Percentiles rank a stretch among this genome's conserved stretches.
These are phyloP conservation scores for Saccharomycopsis babjevae DNA, from an alignment of 805 yeast genomes.

Conservation along the genomic window DNA sequence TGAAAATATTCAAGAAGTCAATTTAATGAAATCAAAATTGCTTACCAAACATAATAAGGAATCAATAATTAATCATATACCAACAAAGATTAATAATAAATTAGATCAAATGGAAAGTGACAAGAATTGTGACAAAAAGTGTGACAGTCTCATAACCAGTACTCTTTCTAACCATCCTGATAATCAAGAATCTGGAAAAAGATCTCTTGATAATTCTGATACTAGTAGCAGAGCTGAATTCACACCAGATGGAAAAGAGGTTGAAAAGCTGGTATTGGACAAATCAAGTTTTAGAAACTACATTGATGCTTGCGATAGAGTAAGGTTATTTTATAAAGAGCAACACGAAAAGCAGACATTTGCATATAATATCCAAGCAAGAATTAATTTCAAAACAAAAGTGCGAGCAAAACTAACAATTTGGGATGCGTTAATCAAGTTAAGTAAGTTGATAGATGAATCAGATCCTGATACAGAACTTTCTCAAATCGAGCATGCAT, in stretches of 20 bases:
- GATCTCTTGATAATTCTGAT: slow-evolving; percentile 1
- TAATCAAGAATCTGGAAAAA: background rate
- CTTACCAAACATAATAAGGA: slow-evolving; percentile 16
- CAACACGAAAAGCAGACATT: slow-evolving; percentile 65
- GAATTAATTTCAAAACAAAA: slow-evolving; percentile 62
- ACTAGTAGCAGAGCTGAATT: background rate
- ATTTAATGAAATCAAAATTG: slow-evolving; percentile 27
- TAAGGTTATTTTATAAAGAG: slow-evolving; percentile 53
- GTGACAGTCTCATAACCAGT: background rate
- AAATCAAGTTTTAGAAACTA: slow-evolving; percentile 46
- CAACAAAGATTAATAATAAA: slow-evolving; percentile 13
- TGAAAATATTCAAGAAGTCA: slow-evolving; percentile 35
- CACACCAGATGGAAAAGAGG: background rate
- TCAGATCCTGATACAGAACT: slow-evolving; percentile 69
- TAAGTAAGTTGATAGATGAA: slow-evolving; percentile 56
- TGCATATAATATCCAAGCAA: slow-evolving; percentile 60
- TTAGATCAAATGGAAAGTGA: background rate
- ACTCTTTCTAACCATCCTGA: background rate
- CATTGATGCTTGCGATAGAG: slow-evolving; percentile 59
- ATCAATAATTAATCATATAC: background rate
- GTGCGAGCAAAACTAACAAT: slow-evolving; percentile 56
- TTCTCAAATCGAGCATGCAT: slow-evolving; percentile 65
- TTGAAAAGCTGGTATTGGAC: slow-evolving; percentile 22
- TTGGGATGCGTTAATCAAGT: slow-evolving; percentile 59
- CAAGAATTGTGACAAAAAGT: background rate